phyloP scores from a whole-genome alignment of 1,284 basidiomycete genomes.

The Leccinum subspadiceum region DNA sequence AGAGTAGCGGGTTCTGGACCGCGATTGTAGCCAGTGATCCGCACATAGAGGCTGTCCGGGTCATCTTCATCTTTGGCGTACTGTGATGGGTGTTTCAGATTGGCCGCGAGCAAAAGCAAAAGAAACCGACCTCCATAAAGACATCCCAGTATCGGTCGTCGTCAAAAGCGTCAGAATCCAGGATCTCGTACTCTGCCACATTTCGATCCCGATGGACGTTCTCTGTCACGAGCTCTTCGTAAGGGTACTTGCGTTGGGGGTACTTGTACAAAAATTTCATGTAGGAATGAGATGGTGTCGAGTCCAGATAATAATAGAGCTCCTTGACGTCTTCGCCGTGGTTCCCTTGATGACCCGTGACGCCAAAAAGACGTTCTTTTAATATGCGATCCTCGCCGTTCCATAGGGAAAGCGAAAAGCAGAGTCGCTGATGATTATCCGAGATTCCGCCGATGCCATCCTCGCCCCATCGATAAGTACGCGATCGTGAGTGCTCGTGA shows the following conservation, averaged over 20 bases:
- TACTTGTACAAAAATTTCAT: constrained; percentile 99
- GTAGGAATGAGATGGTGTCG: constrained; percentile 97
- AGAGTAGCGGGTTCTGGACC: constrained; percentile 96
- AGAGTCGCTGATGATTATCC: constrained; percentile 94
- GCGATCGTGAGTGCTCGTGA: constrained; percentile 90
- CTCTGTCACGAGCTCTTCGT: constrained; percentile 89
- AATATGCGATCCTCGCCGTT: constrained; percentile 93
- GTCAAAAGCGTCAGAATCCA: constrained; percentile 91
- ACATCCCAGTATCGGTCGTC: constrained; percentile 98
- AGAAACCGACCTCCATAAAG: constrained; percentile 77
- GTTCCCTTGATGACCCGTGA: constrained; percentile 95
- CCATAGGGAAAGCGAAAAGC: constrained; percentile 91
- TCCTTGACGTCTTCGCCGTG: constrained; percentile 99
- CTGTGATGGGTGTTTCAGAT: constrained; percentile 39
- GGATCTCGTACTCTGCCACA: constrained; percentile 89
- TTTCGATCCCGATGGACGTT: constrained; percentile 81
- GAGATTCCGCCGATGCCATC: constrained; percentile 96
- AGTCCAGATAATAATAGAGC: constrained; percentile 97
- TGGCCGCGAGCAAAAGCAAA: not conserved
- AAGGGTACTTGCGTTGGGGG: constrained; percentile 89
- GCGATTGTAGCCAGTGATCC: constrained; percentile 95
- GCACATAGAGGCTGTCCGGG: constrained; percentile 85
- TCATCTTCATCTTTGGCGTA: constrained; percentile 97
- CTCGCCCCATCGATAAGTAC: constrained; percentile 98
- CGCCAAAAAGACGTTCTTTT: constrained; percentile 94